Conservation (phyloP, 495 filamentous ascomycete genomes). For the Aspergillus panamensis region DNA sequence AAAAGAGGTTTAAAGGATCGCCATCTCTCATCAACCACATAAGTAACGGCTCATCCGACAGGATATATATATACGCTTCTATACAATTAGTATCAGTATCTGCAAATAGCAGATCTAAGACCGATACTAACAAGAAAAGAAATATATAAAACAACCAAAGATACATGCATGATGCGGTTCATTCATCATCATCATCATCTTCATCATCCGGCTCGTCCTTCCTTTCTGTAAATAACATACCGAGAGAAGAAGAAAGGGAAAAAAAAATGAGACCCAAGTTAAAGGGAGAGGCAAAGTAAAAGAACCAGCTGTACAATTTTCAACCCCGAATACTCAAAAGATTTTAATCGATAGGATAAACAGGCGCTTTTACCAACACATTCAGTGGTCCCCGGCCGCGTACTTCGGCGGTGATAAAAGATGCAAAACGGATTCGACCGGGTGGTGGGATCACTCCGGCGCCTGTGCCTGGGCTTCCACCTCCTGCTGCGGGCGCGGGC, state of each 20-base stretch:
- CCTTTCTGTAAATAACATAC: neutral
- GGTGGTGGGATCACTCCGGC: constrained; percentile 16
- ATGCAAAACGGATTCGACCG: constrained; percentile 67
- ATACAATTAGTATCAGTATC: neutral
- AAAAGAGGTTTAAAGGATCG: neutral
- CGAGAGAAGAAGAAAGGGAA: neutral
- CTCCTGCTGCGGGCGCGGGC: too few species aligned
- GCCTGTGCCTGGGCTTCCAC: neutral
- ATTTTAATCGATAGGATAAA: constrained; percentile 61
- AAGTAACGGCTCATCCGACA: neutral
- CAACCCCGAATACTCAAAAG: neutral
- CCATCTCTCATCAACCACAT: neutral
- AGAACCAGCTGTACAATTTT: neutral
- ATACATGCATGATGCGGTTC: neutral
- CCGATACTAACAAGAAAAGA: neutral
- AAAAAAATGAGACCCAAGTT: neutral
- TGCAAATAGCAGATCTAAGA: neutral
- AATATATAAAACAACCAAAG: neutral
- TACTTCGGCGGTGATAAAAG: constrained; percentile 83
- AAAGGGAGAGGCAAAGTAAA: neutral
- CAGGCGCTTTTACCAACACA: constrained; percentile 83
- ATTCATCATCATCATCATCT: neutral
- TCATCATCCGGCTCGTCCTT: too few species aligned
- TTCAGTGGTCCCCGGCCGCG: constrained; percentile 57
- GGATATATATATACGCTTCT: neutral